Conservation (phyloP, 1,139 yeast genomes). For the Sugiyamaella sp. region DNA sequence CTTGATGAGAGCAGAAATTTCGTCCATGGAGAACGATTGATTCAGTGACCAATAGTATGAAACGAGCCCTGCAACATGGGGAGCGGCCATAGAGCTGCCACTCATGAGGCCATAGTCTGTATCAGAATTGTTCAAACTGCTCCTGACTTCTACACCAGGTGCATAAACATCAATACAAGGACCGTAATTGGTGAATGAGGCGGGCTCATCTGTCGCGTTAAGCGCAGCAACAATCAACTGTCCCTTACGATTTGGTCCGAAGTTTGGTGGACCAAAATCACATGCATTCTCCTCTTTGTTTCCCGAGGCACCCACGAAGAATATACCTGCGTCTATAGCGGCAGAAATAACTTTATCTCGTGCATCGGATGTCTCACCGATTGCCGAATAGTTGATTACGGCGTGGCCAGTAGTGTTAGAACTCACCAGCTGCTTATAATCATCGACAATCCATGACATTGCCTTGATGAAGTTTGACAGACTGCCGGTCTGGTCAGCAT, state of each 20-base stretch:
- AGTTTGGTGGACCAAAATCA: constrained; percentile 75
- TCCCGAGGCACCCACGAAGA: constrained; percentile 86
- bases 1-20: constrained; percentile 29
- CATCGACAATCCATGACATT: constrained; percentile 49
- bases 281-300: constrained; percentile 79
- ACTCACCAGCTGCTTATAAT: constrained; percentile 43
- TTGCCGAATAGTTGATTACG: constrained; percentile 87
- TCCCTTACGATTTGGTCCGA: constrained; percentile 65
- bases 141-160: constrained; percentile 71
- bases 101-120: constrained; percentile 52
- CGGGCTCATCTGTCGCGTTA: constrained; percentile 65
- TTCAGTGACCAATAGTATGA: constrained; percentile 61
- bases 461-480: constrained; percentile 40
- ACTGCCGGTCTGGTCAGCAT: constrained; percentile 40
- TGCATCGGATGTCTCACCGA: constrained; percentile 84
- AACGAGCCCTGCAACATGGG: constrained; percentile 73
- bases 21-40: constrained; percentile 25
- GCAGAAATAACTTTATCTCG: constrained; percentile 83
- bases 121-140: constrained; percentile 38
- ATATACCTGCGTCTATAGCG: constrained; percentile 67
- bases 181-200: constrained; percentile 85
- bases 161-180: constrained; percentile 82
- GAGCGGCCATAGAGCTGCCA: constrained; percentile 92
- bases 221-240: constrained; percentile 74
- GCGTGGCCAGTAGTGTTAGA: constrained; percentile 65